Evolutionary conservation across 2,329 filamentous ascomycete genomes (phyloP).

Genomic region (Trichoderma sp.): DNA sequence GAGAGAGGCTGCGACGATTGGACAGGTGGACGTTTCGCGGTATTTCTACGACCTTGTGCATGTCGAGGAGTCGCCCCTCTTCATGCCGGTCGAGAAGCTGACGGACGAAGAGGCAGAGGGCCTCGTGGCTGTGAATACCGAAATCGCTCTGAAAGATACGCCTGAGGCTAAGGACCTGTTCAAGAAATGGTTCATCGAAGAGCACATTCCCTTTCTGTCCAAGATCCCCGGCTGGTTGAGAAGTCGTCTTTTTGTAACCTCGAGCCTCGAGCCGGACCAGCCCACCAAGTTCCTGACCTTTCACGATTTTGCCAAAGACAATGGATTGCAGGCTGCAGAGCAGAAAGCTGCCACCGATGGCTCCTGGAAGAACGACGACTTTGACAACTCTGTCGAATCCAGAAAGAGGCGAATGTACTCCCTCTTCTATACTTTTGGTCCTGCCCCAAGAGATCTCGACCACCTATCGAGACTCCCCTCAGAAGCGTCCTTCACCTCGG

Average conservation of each 20-base stretch:
- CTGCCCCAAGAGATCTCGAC: constrained; percentile 69
- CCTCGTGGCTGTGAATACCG: constrained; percentile 65
- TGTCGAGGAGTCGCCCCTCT: constrained; percentile 58
- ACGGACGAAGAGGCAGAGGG: constrained; percentile 62
- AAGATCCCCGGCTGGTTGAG: constrained; percentile 80
- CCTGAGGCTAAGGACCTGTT: constrained; percentile 58
- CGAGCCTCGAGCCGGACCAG: constrained; percentile 59
- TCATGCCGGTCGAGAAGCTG: constrained; percentile 62
- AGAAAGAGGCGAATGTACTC: constrained; percentile 66
- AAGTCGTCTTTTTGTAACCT: constrained; percentile 70
- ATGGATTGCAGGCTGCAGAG: constrained; percentile 67
- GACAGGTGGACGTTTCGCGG: constrained; percentile 66
- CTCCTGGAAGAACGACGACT: constrained; percentile 62
- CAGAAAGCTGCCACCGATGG: constrained; percentile 67
- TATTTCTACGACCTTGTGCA: constrained; percentile 70
- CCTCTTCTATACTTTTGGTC: constrained; percentile 80
- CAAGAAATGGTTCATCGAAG: constrained; percentile 72
- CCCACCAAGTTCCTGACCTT: constrained; percentile 64
- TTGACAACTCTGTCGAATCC: constrained; percentile 59
- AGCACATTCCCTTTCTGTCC: constrained; percentile 72
- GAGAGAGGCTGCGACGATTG: constrained; percentile 59
- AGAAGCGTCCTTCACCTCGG: constrained; percentile 54
- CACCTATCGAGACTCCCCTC: constrained; percentile 57
- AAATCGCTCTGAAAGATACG: constrained; percentile 57
- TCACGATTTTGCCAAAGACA: constrained; percentile 71